Evolutionary conservation across 331 rosid species (phyloP), one percentile per base, ranked within the genome.

Genomic region (Stylosanthes scabra): DNA sequence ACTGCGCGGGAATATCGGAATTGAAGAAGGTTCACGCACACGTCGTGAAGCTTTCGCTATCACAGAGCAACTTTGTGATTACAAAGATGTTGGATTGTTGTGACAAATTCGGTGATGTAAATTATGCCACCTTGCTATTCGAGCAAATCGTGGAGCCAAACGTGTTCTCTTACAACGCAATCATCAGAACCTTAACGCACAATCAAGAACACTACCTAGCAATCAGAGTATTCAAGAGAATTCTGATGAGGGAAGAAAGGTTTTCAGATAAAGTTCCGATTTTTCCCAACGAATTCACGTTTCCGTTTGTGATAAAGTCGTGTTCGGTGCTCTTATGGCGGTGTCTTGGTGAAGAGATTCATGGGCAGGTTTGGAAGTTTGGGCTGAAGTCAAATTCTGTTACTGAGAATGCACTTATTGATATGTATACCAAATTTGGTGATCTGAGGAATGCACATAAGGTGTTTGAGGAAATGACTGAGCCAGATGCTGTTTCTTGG

Each of bases 11-110:
- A 39, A 41, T 74, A 1, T n/a, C 44, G 2, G 67, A 71, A 59
- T 72, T 92, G 74, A 86, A 88, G 83, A 86, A 47, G 70, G 74
- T 89, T 58, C 93, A 89, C 47, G 89, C 86, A 15, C 83, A 68
- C 57, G 58, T 89, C 2, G 79, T 88, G 47, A 88, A 80, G 77
- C 70, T 78, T 0, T 83, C 88, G 2, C 78, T 92, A 9, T 78
- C 96, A 61, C 90, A 89, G 42, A 92, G 97, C 84, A 92, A 86
- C 72, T 92, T 84, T 80, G 34, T 92, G 72, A 74, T 74, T 27
- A 86, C 97, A 11, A 89, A 88, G 80, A 89, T 92, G 96, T 70
- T 89, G 81, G 87, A 84, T 46, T 74, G 78, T 3, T 88, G 96
- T 29, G 89, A 86, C 78, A 59, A 56, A 42, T 60, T 39, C 66